Conservation (phyloP, 805 yeast species). For the Sungouiella blattae region DNA sequence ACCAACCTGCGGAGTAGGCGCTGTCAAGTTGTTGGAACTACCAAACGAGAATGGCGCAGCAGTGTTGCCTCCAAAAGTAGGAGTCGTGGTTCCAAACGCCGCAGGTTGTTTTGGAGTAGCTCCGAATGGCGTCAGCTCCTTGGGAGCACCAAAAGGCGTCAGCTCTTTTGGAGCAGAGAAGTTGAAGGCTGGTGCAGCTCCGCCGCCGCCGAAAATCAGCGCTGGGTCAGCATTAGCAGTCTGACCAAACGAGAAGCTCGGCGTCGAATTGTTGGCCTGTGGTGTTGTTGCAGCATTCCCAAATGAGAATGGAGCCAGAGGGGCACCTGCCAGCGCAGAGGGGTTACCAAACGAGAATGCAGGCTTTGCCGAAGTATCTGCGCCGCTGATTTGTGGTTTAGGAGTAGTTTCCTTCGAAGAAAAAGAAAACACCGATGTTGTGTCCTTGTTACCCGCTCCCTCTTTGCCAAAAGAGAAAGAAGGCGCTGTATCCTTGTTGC, state of each 20-base stretch:
- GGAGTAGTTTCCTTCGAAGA: constrained; percentile 9
- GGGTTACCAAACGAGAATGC: constrained; percentile 13
- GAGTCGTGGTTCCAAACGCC: no score
- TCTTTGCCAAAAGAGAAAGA: constrained; percentile 17
- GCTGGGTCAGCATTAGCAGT: constrained; percentile 30
- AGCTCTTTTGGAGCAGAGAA: no score
- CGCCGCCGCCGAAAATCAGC: constrained; percentile 23
- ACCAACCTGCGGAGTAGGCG: background rate
- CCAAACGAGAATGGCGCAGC: constrained; percentile 9
- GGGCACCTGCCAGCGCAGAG: background rate
- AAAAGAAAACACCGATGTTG: constrained; percentile 11
- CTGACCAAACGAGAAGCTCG: constrained; percentile 17
- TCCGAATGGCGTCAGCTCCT: no score
- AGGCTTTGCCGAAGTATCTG: constrained; percentile 6
- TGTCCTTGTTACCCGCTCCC: constrained; percentile 2
- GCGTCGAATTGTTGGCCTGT: constrained; percentile 1
- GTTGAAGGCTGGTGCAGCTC: constrained; percentile 12
- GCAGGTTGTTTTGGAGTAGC: no score
- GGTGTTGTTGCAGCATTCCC: constrained; percentile 3
- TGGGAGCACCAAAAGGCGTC: no score
- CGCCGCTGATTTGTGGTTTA: background rate
- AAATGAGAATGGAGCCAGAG: constrained; percentile 10
- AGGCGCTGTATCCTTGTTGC: constrained; percentile 6
- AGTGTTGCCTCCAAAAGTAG: no score
- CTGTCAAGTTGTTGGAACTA: background rate